Conservation (phyloP, 306 rosid species). For the Aeschynomene evenia region DNA sequence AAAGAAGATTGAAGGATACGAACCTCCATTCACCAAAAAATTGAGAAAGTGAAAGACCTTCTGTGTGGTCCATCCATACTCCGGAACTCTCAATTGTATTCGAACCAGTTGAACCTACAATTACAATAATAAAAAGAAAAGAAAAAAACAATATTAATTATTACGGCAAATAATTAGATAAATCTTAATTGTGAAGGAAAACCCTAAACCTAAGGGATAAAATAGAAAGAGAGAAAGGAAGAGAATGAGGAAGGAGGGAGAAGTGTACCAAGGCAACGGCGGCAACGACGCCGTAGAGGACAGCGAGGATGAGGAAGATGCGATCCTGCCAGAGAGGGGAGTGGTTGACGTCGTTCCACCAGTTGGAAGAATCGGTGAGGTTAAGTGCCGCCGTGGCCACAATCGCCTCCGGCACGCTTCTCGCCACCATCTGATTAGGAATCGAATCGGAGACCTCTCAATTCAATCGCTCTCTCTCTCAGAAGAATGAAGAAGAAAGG, state of each 20-base stretch:
- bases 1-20: constrained; percentile 39
- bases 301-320: constrained; percentile 68
- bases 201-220: constrained; percentile 21
- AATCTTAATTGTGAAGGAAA: neutral
- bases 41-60: constrained; percentile 99
- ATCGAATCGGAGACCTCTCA: constrained; percentile 3
- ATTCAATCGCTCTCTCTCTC: neutral
- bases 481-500: neutral
- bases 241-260: neutral
- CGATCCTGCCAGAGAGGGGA: constrained; percentile 88
- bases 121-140: neutral
- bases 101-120: constrained; percentile 86
- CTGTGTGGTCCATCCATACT: constrained; percentile 99
- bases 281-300: constrained; percentile 75
- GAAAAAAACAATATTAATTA: neutral
- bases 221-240: neutral
- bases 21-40: constrained; percentile 93
- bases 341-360: constrained; percentile 81
- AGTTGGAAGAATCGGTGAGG: constrained; percentile 54
- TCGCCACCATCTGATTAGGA: constrained; percentile 41
- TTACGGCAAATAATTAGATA: neutral
- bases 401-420: constrained; percentile 42
- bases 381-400: constrained; percentile 52
- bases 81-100: constrained; percentile 98
- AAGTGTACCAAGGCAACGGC: constrained; percentile 64